Conservation (phyloP, 495 filamentous ascomycete genomes). For the Achaetomiella virescens region DNA sequence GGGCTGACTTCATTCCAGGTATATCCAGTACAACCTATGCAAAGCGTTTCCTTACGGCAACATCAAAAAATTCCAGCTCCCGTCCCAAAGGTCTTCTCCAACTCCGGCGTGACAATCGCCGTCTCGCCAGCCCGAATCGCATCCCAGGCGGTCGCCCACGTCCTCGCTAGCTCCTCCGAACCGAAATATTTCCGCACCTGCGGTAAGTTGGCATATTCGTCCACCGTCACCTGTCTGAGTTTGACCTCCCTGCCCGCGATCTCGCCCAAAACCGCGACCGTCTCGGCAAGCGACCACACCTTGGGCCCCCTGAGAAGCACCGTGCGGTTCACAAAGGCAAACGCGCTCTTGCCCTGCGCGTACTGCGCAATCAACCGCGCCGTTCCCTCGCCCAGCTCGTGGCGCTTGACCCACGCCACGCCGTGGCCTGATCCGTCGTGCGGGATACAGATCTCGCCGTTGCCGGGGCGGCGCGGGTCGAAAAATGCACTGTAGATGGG, state of each 20-base stretch:
- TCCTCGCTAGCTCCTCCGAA: conserved; percentile 16
- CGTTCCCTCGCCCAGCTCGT: conserved; percentile 46
- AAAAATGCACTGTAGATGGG: conserved; percentile 64
- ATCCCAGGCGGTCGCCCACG: conserved; percentile 39
- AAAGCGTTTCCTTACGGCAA: conserved; percentile 28
- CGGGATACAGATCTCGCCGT: conserved; percentile 42
- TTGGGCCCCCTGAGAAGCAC: conserved; percentile 38
- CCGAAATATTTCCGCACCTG: conserved; percentile 23
- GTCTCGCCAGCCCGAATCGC: conserved; percentile 40
- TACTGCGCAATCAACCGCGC: conserved; percentile 37
- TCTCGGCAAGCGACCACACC: conserved; percentile 36
- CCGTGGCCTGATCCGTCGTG: conserved; percentile 43
- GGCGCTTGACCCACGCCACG: conserved; percentile 48
- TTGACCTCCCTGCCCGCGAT: conserved; percentile 25
- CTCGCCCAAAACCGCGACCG: conserved; percentile 32
- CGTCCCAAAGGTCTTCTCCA: conserved; percentile 37
- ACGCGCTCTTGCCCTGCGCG: conserved; percentile 11
- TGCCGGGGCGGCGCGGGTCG: conserved; percentile 27
- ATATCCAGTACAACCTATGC: too few relatives aligned
- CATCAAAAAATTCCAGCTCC: conserved; percentile 28
- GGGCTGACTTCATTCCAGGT: too few relatives aligned
- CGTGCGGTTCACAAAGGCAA: conserved; percentile 31
- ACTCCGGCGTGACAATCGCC: conserved; percentile 27
- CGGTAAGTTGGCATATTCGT: conserved; percentile 36
- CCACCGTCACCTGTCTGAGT: conserved; percentile 34